A percentile compares a stretch with the other conserved stretches of the same genome.
Conservation (phyloP, 1,139 yeast genomes). For the Nematodospora anomalae region DNA sequence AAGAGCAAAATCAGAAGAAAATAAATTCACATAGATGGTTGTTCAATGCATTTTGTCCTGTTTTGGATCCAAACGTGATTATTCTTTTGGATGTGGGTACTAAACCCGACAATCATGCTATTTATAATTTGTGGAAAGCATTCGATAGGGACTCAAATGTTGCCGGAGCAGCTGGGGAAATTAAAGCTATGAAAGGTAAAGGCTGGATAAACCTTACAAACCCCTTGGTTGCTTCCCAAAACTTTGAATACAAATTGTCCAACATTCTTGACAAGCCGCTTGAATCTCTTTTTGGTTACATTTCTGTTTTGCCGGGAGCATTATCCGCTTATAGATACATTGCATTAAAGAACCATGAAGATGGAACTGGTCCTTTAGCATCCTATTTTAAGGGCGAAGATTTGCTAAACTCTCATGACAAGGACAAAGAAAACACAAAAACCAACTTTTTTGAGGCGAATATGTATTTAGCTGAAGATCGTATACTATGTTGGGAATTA, state of each 20-base stretch:
- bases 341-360: conserved; percentile 80
- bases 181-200: conserved; percentile 89
- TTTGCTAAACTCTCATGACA: conserved; percentile 36
- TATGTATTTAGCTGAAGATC: conserved; percentile 96
- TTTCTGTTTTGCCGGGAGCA: conserved; percentile 94
- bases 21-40: conserved; percentile 96
- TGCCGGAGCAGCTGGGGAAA: conserved; percentile 98
- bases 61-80: conserved; percentile 83
- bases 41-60: conserved; percentile 89
- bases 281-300: conserved; percentile 91
- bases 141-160: conserved; percentile 94
- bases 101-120: conserved; percentile 77
- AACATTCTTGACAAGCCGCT: conserved; percentile 93
- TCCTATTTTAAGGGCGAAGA: conserved; percentile 91
- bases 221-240: conserved; percentile 94
- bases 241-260: conserved; percentile 95
- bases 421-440: conserved; percentile 36
- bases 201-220: conserved; percentile 77
- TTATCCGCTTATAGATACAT: conserved; percentile 89
- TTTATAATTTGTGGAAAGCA: conserved; percentile 94
- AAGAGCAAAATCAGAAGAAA: conserved; percentile 85
- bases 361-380: conserved; percentile 88
- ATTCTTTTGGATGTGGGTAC: conserved; percentile 91
- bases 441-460: conserved; percentile 89
- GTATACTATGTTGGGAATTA: conserved; percentile 95